Evolutionary conservation across 2,329 filamentous ascomycete species (phyloP), one percentile per base, ranked within the genome.

Genomic region (Penicillium sp.): DNA sequence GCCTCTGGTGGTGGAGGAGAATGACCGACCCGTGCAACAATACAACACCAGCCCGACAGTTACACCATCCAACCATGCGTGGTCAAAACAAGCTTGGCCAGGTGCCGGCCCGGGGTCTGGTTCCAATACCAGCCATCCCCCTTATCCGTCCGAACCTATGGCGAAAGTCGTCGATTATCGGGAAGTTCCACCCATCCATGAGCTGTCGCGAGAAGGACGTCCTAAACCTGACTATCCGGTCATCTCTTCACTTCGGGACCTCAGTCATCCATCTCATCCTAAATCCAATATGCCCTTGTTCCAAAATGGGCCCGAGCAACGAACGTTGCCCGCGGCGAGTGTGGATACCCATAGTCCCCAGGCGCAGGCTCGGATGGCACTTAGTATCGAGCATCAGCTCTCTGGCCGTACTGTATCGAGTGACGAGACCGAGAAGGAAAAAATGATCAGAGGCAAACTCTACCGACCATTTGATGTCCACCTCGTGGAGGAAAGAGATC

Each of bases 391-490:
- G 43, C 73, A 75, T 47, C 75, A 77, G 55, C 49, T 77, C 15
- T 73, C 74, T 13, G 68, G 73, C 38, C 73, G 74, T 53, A 67
- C 64, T 65, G 76, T 65, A 67, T 69, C 67, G 77, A 82, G 59
- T 33, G 76, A 78, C 35, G 77, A 79, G 41, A 89, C 87, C 1
- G 91, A 96, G 71, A 94, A 94, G 75, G 89, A 96, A 59, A 91
- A 94, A 72, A 97, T 97, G 93, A 79, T 96, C 17, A 82, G 82
- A 33, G 90, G 90, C 13, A 83, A 89, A 41, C 83, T 86, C n/a
- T 97, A 91, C 75, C 87, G 87, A 60, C 90, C 90, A 7, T 93
- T 89, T 62, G 87, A 91, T 70, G 84, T 86, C 59, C 88, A 91
- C 67, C 82, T 99, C 6, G 83, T 90, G 15, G 82, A 90, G 21